These are phyloP conservation scores for Albizia julibrissin DNA, from an alignment of 306 rosid genomes.

Conservation along the genomic window DNA sequence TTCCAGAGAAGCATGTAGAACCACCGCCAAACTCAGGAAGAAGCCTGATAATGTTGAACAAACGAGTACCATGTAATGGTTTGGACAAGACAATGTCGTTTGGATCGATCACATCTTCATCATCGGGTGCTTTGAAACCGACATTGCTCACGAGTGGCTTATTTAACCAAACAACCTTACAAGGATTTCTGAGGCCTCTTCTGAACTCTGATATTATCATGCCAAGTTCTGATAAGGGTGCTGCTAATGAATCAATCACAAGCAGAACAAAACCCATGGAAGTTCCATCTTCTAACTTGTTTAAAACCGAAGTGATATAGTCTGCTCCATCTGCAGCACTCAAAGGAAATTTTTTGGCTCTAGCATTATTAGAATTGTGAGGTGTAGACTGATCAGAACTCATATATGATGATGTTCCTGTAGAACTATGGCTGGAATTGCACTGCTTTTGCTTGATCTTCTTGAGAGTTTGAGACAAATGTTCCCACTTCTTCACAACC, in stretches of 20 bases:
- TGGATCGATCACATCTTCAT: slow-evolving; percentile 32
- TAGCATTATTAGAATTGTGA: neutral
- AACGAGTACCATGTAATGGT: slow-evolving; percentile 68
- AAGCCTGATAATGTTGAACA: slow-evolving; percentile 50
- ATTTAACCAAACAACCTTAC: slow-evolving; percentile 70
- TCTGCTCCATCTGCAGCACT: slow-evolving; percentile 36
- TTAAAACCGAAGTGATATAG: slow-evolving; percentile 24
- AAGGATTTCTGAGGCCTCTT: slow-evolving; percentile 33
- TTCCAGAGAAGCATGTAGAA: slow-evolving; percentile 18
- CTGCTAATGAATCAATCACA: slow-evolving; percentile 44
- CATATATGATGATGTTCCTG: slow-evolving; percentile 31
- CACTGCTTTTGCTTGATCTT: slow-evolving; percentile 32
- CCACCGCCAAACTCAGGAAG: slow-evolving; percentile 73
- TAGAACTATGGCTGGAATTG: slow-evolving; percentile 21
- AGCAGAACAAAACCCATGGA: slow-evolving; percentile 34
- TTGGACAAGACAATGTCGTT: slow-evolving; percentile 51
- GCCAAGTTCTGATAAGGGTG: slow-evolving; percentile 30
- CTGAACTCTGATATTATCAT: slow-evolving; percentile 30
- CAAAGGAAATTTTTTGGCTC: slow-evolving; percentile 26
- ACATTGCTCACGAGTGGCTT: slow-evolving; percentile 33
- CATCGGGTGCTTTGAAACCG: slow-evolving; percentile 3
- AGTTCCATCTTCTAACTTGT: slow-evolving; percentile 32
- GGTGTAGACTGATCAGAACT: slow-evolving; percentile 20
- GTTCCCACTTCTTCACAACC: slow-evolving; percentile 31
- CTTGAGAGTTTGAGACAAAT: slow-evolving; percentile 26